Base-by-base conservation (phyloP, 768 basidiomycete genomes). In the Podaxis sp. region DNA sequence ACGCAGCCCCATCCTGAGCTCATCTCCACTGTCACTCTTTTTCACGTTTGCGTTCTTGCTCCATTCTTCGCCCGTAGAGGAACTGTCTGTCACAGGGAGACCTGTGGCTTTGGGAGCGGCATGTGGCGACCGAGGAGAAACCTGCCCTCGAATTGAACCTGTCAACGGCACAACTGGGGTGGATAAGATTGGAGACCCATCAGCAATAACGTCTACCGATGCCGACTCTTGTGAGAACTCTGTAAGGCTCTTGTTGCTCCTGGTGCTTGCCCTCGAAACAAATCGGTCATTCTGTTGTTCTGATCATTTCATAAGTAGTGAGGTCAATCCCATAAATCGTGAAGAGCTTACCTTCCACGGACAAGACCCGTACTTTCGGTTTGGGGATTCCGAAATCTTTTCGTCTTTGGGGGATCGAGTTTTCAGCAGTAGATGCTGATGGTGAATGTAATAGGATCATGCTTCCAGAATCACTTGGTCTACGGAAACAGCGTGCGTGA, bases 301-400 rank as follows among this genome's bases (percentile, higher is more conserved):
- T 55, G n/a, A 9, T 16, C 14, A 21, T 40, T n/a, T 10, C 32
- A 9, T n/a, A 4, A 48, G 32, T 47, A 38, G 40, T 1, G 2
- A 44, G 36, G 27, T 14, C 16, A 54, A 21, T 44, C 42, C 42
- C 42, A n/a, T 16, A 25, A 37, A 4, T 4, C 23, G 16, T 37
- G 21, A 11, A 71, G 25, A 74, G 64, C 54, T 69, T 64, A 14
- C 72, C 67, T 55, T 77, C 75, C 48, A 72, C 71, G 57, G 79
- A 72, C 63, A 78, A 78, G 52, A 73, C 80, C 68, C 71, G 75
- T 57, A 68, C 74, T 63, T 74, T 78, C n/a, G 77, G 71, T 66
- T 77, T 77, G 5, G 86, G 83, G n/a, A 82, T 82, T 9, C 77
- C 84, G 67, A 90, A 90, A 72, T 90, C 89, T 0, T 85, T 79